A percentile compares a stretch with the other conserved stretches of the same genome.
Evolutionary conservation across 2,329 filamentous ascomycete species (phyloP).

Genomic region (Alternaria novae-zelandiae): DNA sequence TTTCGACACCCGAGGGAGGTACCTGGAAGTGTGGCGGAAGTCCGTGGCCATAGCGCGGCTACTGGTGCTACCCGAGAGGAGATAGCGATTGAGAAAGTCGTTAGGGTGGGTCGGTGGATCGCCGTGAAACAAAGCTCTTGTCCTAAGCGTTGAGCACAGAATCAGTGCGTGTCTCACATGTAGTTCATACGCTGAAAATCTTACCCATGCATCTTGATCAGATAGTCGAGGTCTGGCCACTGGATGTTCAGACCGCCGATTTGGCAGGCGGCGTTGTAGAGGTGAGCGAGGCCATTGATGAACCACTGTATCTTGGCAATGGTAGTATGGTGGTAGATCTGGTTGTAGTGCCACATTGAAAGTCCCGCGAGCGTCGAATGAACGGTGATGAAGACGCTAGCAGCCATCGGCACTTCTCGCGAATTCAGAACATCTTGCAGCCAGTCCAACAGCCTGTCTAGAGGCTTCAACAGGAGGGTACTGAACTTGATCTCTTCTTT

Average conservation of each 20-base stretch:
- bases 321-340: conserved; percentile 8
- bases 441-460: conserved; percentile 13
- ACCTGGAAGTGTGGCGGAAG: neutral
- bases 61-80: conserved; percentile 7
- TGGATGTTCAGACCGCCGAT: conserved; percentile 17
- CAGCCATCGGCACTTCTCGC: neutral
- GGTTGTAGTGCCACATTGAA: conserved; percentile 15
- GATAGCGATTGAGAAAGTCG: conserved; percentile 14
- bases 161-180: neutral
- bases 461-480: conserved; percentile 12
- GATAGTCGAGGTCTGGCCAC: conserved; percentile 29
- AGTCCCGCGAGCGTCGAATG: conserved; percentile 22
- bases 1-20: neutral
- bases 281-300: conserved; percentile 17
- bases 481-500: conserved; percentile 21
- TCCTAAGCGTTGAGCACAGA: neutral
- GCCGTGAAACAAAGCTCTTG: conserved; percentile 21
- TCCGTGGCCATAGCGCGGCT: conserved; percentile 9
- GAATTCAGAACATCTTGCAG: conserved; percentile 6
- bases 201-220: conserved; percentile 23
- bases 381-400: conserved; percentile 9
- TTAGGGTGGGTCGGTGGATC: conserved; percentile 19
- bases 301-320: conserved; percentile 24
- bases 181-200: neutral
- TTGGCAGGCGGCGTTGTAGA: conserved; percentile 28